Conservation (phyloP, 305 asterid species). For the Rubia balearica region DNA sequence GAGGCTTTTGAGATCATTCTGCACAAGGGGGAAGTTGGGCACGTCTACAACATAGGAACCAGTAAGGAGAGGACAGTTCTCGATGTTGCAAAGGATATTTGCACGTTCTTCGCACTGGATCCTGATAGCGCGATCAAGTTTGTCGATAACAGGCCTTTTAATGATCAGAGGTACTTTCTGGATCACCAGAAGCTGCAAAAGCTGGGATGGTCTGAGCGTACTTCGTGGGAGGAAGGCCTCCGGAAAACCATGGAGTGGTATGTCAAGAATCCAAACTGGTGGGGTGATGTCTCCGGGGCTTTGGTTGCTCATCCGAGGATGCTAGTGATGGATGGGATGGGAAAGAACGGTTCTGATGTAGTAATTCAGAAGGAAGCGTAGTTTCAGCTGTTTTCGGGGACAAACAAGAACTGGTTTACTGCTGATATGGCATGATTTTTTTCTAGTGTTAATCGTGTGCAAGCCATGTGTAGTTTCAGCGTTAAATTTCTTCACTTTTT, state of each 20-base stretch:
- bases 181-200: conserved; percentile 19
- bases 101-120: conserved; percentile 16
- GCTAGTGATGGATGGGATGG: conserved; percentile 18
- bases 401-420: conserved; percentile 15
- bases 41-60: conserved; percentile 24
- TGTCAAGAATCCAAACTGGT: conserved; percentile 20
- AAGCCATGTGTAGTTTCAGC: not conserved
- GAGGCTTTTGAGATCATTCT: conserved; percentile 23
- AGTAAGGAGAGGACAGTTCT: conserved; percentile 19
- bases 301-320: conserved; percentile 25
- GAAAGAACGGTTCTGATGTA: conserved; percentile 10
- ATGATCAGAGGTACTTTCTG: conserved; percentile 24
- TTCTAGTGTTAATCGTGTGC: not conserved
- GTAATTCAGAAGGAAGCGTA: conserved; percentile 3
- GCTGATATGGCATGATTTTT: not conserved
- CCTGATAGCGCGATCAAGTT: conserved; percentile 13
- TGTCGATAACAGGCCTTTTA: conserved; percentile 23
- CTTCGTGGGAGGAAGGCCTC: conserved; percentile 25
- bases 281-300: conserved; percentile 27
- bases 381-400: conserved; percentile 21
- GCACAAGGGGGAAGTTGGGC: conserved; percentile 21
- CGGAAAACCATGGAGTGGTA: conserved; percentile 24
- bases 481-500: not conserved
- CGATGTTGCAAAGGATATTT: conserved; percentile 22
- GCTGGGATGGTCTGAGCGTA: conserved; percentile 18